phyloP scores from a whole-genome alignment of 164 flowering plant species.

The Magnolia sinica region DNA sequence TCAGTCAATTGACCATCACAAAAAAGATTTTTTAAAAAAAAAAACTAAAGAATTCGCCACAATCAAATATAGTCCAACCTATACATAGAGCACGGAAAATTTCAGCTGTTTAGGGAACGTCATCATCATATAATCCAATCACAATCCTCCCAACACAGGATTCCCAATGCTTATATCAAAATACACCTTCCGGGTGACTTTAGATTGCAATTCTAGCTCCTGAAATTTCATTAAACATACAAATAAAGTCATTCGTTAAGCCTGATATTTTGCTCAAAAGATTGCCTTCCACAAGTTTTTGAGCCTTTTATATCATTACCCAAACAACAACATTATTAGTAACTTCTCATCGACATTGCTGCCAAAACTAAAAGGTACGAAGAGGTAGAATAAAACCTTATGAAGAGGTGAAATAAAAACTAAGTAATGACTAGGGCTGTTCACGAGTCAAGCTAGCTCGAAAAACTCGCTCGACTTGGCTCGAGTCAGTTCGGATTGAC shows the following conservation, averaged over 20 bases:
- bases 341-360: neutral
- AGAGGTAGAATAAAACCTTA: too few relatives aligned
- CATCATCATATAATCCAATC: constrained; percentile 92
- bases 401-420: too few relatives aligned
- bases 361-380: neutral
- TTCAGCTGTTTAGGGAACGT: constrained; percentile 91
- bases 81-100: constrained; percentile 96
- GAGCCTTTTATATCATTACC: neutral
- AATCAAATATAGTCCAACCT: constrained; percentile 38
- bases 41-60: neutral
- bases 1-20: neutral
- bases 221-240: constrained; percentile 24
- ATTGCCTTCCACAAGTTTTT: neutral
- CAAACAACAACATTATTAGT: too few relatives aligned
- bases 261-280: neutral
- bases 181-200: constrained; percentile 78
- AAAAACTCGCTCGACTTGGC: too few relatives aligned
- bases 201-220: constrained; percentile 62
- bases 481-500: too few relatives aligned
- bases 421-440: too few relatives aligned
- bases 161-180: constrained; percentile 17
- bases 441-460: too few relatives aligned
- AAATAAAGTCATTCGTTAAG: neutral
- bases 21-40: neutral
- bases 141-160: constrained; percentile 85